phyloP scores from a whole-genome alignment of 2,329 filamentous ascomycete genomes.

The Colletotrichum spaethianum region DNA sequence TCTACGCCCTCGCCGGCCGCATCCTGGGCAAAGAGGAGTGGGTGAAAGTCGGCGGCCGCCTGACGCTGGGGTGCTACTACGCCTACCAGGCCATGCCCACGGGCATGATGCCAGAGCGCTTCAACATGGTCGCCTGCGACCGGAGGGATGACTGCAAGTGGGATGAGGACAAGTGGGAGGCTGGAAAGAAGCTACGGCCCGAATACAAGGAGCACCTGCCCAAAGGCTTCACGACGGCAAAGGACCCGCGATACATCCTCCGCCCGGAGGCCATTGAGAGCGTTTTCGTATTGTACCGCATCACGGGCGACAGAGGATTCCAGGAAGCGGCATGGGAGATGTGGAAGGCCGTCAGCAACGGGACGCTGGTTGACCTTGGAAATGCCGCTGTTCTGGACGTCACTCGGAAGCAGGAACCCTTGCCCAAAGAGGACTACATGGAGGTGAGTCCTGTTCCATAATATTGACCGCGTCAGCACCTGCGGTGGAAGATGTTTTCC shows the following conservation, averaged over 20 bases:
- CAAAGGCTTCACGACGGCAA: constrained; percentile 75
- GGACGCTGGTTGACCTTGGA: constrained; percentile 61
- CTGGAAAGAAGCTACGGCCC: constrained; percentile 47
- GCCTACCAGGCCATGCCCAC: constrained; percentile 62
- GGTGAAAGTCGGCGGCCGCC: constrained; percentile 58
- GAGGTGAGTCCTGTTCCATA: constrained; percentile 43
- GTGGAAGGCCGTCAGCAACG: constrained; percentile 63
- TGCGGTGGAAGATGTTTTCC: not conserved
- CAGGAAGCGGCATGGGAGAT: constrained; percentile 68
- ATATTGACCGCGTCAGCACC: not conserved
- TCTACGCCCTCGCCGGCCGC: constrained; percentile 63
- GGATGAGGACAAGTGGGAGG: constrained; percentile 48
- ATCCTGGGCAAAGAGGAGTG: constrained; percentile 58
- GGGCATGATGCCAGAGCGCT: constrained; percentile 68
- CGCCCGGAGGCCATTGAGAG: constrained; percentile 67
- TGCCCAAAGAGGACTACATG: constrained; percentile 57
- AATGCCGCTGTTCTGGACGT: constrained; percentile 65
- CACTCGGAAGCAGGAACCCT: constrained; percentile 63
- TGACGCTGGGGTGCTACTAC: constrained; percentile 66
- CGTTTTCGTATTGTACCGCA: constrained; percentile 68
- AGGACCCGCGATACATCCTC: constrained; percentile 66
- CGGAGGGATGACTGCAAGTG: constrained; percentile 60
- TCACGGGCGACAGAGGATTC: constrained; percentile 62
- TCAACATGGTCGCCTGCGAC: constrained; percentile 58
- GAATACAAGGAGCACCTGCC: constrained; percentile 48